These are phyloP conservation scores for Rhododendron henanense DNA, from an alignment of 148 eudicot species.

Conservation along the genomic window DNA sequence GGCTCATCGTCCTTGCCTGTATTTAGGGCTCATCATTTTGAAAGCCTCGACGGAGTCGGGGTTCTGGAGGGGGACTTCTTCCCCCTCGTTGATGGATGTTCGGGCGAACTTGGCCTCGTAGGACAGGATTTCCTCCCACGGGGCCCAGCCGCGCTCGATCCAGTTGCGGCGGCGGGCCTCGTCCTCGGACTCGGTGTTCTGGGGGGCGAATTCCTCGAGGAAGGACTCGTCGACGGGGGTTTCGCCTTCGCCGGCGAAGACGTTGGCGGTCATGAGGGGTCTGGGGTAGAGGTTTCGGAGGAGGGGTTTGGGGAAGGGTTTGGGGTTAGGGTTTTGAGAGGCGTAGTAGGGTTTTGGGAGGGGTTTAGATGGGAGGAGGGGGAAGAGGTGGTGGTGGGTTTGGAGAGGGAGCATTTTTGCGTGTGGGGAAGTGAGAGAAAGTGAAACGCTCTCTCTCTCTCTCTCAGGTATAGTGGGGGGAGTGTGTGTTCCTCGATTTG, in stretches of 20 bases:
- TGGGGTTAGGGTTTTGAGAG: slow-evolving; percentile 13
- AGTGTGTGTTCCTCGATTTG: not conserved
- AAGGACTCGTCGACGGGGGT: slow-evolving; percentile 82
- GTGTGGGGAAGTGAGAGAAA: not conserved
- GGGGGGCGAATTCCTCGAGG: slow-evolving; percentile 59
- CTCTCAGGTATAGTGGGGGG: no score
- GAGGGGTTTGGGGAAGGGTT: not conserved
- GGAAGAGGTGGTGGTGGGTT: slow-evolving; percentile 34
- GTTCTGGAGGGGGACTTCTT: slow-evolving; percentile 61
- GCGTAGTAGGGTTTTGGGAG: slow-evolving; percentile 40
- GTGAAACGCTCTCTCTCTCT: not conserved
- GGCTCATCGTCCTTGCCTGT: slow-evolving; percentile 31
- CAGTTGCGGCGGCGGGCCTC: slow-evolving; percentile 85
- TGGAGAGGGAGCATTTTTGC: slow-evolving; percentile 56
- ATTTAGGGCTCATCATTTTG: slow-evolving; percentile 74
- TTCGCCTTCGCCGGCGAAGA: slow-evolving; percentile 40
- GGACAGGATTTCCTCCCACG: slow-evolving; percentile 89
- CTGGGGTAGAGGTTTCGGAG: slow-evolving; percentile 4
- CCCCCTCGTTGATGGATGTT: slow-evolving; percentile 76
- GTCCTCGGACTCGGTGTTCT: slow-evolving; percentile 61
- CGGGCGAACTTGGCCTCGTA: slow-evolving; percentile 87
- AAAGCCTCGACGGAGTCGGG: slow-evolving; percentile 92
- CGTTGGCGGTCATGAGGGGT: slow-evolving; percentile 8
- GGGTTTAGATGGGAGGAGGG: slow-evolving; percentile 25
- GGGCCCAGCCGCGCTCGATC: slow-evolving; percentile 94